phyloP scores from a whole-genome alignment of 1,284 basidiomycete genomes.

The Apiotrichum mycotoxinovorans region DNA sequence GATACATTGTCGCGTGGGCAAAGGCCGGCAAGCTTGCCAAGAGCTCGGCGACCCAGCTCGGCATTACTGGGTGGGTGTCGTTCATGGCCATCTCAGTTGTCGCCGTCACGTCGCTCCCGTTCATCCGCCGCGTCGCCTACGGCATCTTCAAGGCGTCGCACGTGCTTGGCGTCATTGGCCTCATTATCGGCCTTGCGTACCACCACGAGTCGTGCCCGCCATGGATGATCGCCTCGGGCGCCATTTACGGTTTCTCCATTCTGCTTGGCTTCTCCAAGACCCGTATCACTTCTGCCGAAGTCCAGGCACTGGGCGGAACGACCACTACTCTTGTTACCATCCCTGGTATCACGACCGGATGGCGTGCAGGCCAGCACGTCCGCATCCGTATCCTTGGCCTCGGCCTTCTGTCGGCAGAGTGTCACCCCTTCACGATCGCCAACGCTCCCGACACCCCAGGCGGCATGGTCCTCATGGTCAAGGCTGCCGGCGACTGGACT shows the following conservation, averaged over 20 bases:
- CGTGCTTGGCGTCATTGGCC: conserved; percentile 39
- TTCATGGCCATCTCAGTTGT: conserved; percentile 34
- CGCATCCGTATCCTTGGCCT: conserved; percentile 43
- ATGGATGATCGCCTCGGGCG: conserved; percentile 60
- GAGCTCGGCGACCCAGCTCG: conserved; percentile 1
- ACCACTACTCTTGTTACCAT: conserved; percentile 45
- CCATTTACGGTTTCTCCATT: conserved; percentile 47
- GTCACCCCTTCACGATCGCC: conserved; percentile 51
- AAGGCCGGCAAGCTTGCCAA: conserved; percentile 22
- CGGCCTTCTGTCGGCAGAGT: conserved; percentile 29
- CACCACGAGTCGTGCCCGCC: conserved; percentile 57
- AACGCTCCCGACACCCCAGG: conserved; percentile 42
- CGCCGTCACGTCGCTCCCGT: conserved; percentile 41
- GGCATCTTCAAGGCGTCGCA: conserved; percentile 50
- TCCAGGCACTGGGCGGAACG: conserved; percentile 36
- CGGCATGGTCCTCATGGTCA: conserved; percentile 43
- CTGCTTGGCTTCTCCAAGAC: conserved; percentile 39
- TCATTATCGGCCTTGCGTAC: conserved; percentile 14
- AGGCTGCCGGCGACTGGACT: conserved; percentile 48
- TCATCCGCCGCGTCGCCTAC: conserved; percentile 35
- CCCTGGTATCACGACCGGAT: conserved; percentile 42
- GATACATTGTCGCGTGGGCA: conserved; percentile 39
- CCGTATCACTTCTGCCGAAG: conserved; percentile 35
- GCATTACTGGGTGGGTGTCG: conserved; percentile 24
- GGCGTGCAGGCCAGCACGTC: conserved; percentile 52